Evolutionary conservation across 305 asterid genomes (phyloP), one percentile per base, ranked within the genome.

Genomic region (Fraxinus baroniana): DNA sequence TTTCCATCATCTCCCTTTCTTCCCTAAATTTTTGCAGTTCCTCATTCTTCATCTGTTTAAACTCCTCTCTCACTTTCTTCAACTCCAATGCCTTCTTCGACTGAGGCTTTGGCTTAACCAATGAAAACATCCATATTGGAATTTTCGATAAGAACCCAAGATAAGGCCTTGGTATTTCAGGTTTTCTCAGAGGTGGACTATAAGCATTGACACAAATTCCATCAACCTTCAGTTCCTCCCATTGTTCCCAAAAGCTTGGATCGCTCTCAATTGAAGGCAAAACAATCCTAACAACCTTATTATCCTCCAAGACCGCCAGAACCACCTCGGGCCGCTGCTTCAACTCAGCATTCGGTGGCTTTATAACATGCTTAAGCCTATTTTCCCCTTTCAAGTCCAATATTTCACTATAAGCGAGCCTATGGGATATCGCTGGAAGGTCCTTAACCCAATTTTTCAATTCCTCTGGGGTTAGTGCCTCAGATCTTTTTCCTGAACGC

Each of bases 221-320:
- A 90, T 94, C 93, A 68, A 91, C 82, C 85, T 86, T 88, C 85
- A 94, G 82, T 81, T 90, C 94, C 84, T 92, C 93, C 99, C 98
- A 96, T 72, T 88, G 90, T 18, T 74, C 83, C 99, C 99, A 96
- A 85, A 96, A 96, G 57, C 85, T 90, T 0, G 93, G 89, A 91
- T 96, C 98, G 78, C 85, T 87, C 79, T 87, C 94, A 44, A 85
- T 80, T 3, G 97, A 92, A 80, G 99, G 98, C 86, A 94, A 85
- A 52, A 96, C 99, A 66, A 90, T 84, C 87, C 99, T 91, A 82
- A 92, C 90, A 81, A 96, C 96, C 87, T 82, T 89, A 83, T 85
- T 87, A 91, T 94, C 98, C 80, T 96, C 99, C 89, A 96, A 82
- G 82, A 96, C 99, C 74, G 93, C 98, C 86, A 96, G 77, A 86